These are phyloP conservation scores for Luzula sylvatica DNA, from an alignment of 176 grass and related monocot species.

Conservation along the genomic window DNA sequence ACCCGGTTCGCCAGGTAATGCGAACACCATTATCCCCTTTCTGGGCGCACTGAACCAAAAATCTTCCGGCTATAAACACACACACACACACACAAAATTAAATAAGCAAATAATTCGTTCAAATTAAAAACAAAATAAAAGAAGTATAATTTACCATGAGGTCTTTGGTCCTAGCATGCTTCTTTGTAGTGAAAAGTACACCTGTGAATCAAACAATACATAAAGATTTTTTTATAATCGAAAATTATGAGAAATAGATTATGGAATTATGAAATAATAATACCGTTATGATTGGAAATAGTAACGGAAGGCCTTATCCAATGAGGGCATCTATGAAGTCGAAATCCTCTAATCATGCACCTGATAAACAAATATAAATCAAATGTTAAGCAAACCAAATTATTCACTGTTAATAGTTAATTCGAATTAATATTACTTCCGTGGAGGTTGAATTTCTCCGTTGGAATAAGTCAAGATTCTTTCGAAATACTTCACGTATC, in stretches of 20 bases:
- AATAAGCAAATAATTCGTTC: constrained; percentile 10
- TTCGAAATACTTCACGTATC: constrained; percentile 99
- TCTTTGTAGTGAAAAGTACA: constrained; percentile 82
- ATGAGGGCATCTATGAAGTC: constrained; percentile 95
- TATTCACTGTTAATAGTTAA: constrained; percentile 10
- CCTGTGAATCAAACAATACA: constrained; percentile 29
- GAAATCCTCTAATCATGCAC: constrained; percentile 98
- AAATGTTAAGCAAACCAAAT: constrained; percentile 22
- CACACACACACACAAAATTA: constrained; percentile 27
- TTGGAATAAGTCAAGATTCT: constrained; percentile 79
- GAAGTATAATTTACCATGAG: constrained; percentile 47
- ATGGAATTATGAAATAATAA: too few relatives aligned
- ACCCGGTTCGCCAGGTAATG: constrained; percentile 89
- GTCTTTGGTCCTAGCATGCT: constrained; percentile 97
- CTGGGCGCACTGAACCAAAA: constrained; percentile 98
- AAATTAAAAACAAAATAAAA: constrained; percentile 18
- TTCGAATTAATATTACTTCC: constrained; percentile 38
- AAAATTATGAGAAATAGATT: too few relatives aligned
- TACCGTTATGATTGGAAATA: constrained; percentile 86
- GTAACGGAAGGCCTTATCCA: constrained; percentile 96
- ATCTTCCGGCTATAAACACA: constrained; percentile 94
- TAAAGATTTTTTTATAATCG: background rate
- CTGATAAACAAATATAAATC: constrained; percentile 33
- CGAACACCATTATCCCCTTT: constrained; percentile 98
- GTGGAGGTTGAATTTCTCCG: constrained; percentile 85